Base-by-base conservation (phyloP, 1,284 basidiomycete genomes). In the Rhodotorula sp. region DNA sequence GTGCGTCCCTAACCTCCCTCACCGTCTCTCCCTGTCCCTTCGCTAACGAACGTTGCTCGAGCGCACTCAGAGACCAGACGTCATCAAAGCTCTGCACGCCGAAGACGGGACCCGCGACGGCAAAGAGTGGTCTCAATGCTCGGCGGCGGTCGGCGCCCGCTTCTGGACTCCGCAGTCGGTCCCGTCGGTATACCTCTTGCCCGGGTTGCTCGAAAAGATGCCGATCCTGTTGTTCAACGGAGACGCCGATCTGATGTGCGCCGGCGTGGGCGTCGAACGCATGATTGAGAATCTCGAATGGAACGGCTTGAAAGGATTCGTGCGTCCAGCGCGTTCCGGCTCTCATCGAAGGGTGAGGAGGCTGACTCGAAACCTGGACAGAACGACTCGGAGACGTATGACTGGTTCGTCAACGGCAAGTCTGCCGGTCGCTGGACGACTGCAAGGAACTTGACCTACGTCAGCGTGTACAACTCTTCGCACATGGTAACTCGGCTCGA, bases 41-140 rank as follows among this genome's bases (percentile, higher is more conserved):
- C 34, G 18, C 43, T 34, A 7, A 51, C 29, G 31, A 29, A 18
- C 46, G 7, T 31, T 34, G 23, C 15, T 6, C 14, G 7, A 34
- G 23, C 16, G 26, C n/a, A 10, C 10, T 0, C 79, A 94, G 89
- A 87, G 91, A 16, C 77, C 82, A 18, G 93, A 96, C 72, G 96
- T 99, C 54, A 85, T 93, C n/a, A 78, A 76, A 3, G 91, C 94
- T 0, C 82, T 99, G 2, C 95, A 99, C 79, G 96, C 96, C 1
- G 54, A 64, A 34, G 58, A 49, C 6, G 60, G 61, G 82, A 12
- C 63, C 85, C 85, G 43, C 93, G 39, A 43, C 39, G 78, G 85
- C 90, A 3, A 88, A 89, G 68, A 87, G 20, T 99, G 97, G 97
- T 84, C 87, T 16, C 97, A 99, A 84, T 99, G 96, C 81, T 86